A percentile compares a stretch with the other conserved stretches of the same genome.
Conservation (phyloP, 768 basidiomycete genomes). For the Xerocomus brunneocitrinus region DNA sequence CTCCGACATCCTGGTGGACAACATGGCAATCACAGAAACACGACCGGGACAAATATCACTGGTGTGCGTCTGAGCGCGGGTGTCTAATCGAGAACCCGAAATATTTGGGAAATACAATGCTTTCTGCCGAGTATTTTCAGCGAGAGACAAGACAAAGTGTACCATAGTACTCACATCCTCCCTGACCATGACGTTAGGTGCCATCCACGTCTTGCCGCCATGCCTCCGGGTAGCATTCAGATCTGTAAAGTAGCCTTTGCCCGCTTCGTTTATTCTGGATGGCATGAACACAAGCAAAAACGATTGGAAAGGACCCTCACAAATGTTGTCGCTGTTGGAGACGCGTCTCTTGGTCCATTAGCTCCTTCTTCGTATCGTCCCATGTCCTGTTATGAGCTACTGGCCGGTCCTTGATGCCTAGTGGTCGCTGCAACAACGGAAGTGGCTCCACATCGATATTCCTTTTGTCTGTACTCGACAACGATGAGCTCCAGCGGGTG, state of each 20-base stretch:
- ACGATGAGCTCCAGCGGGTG: conserved; percentile 21
- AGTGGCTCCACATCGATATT: conserved; percentile 16
- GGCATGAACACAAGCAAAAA: not conserved
- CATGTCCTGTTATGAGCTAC: conserved; percentile 53
- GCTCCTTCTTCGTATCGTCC: conserved; percentile 59
- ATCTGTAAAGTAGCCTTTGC: conserved; percentile 88
- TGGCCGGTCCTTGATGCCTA: conserved; percentile 73
- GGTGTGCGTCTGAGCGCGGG: conserved; percentile 58
- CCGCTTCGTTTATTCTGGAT: conserved; percentile 53
- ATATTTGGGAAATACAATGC: conserved; percentile 90
- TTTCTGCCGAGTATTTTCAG: conserved; percentile 50
- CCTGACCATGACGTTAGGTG: conserved; percentile 81
- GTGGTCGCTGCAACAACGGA: conserved; percentile 53
- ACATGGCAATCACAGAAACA: conserved; percentile 75
- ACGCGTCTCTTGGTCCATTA: conserved; percentile 67
- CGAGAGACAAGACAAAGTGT: not conserved
- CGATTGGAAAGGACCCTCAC: conserved; percentile 26
- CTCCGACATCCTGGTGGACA: conserved; percentile 86
- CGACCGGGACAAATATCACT: conserved; percentile 72
- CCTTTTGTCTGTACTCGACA: conserved; percentile 1
- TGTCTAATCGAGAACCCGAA: conserved; percentile 61
- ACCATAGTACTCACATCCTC: conserved; percentile 68
- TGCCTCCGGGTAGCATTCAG: conserved; percentile 72
- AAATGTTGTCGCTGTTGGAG: conserved; percentile 66
- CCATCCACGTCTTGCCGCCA: conserved; percentile 94